phyloP scores from a whole-genome alignment of 1,284 basidiomycete species.

The Golubevia pallescens region DNA sequence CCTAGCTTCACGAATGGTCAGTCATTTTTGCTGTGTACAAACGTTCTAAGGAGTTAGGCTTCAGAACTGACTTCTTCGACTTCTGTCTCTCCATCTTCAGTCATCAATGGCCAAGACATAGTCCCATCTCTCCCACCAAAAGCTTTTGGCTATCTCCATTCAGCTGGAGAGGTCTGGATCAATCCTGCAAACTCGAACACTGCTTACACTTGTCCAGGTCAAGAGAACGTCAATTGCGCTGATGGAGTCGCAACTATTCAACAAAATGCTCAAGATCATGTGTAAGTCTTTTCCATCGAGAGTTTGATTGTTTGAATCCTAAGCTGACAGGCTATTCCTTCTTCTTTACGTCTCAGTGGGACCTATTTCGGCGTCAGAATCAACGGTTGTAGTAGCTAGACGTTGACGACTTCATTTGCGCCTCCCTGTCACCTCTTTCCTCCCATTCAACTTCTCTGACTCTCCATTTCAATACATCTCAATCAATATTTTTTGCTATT shows the following conservation, averaged over 20 bases:
- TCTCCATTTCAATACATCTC: too few relatives aligned
- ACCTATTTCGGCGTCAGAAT: slow-evolving; percentile 50
- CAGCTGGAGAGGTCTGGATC: slow-evolving; percentile 1
- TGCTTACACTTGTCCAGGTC: not conserved
- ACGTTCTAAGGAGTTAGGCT: not conserved
- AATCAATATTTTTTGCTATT: too few relatives aligned
- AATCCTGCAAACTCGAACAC: slow-evolving; percentile 1
- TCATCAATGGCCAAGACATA: not conserved
- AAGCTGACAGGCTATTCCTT: too few relatives aligned
- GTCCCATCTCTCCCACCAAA: not conserved
- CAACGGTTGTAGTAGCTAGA: slow-evolving; percentile 15
- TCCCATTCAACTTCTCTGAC: too few relatives aligned
- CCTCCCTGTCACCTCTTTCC: too few relatives aligned
- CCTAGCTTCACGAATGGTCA: not conserved
- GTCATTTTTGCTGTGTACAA: not conserved
- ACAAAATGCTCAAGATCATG: slow-evolving; percentile 34
- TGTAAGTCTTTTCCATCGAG: not conserved
- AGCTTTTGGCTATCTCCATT: not conserved
- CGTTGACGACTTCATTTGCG: too few relatives aligned
- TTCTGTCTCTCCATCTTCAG: not conserved
- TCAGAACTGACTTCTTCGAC: not conserved
- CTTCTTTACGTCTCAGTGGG: too few relatives aligned
- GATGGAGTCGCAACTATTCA: slow-evolving; percentile 18
- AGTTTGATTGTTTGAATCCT: too few relatives aligned
- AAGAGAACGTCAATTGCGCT: slow-evolving; percentile 49